Conservation (phyloP, 805 yeast genomes). For the Yamadazyma takamatsuzukensis region DNA sequence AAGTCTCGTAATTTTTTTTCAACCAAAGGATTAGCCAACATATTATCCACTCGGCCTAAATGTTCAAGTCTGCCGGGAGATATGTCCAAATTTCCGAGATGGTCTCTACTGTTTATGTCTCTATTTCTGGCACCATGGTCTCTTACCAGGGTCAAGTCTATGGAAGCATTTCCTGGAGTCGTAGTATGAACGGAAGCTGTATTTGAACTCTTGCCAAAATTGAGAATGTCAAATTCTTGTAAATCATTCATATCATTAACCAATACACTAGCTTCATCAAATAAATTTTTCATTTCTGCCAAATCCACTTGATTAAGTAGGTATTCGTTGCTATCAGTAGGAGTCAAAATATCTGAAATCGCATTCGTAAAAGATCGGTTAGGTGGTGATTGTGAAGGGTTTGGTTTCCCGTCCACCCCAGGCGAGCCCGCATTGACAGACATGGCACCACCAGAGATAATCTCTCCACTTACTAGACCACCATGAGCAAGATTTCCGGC, state of each 20-base stretch:
- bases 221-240: conserved; percentile 12
- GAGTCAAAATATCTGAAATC: conserved; percentile 13
- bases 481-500: no score
- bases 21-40: conserved; percentile 2
- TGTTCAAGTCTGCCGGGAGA: no score
- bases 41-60: not conserved
- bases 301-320: conserved; percentile 5
- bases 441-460: not conserved
- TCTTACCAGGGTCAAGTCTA: not conserved
- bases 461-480: not conserved
- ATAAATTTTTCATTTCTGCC: conserved; percentile 16
- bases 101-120: no score
- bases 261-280: conserved; percentile 31
- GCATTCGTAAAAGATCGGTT: conserved; percentile 12
- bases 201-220: conserved; percentile 1
- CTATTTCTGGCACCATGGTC: no score
- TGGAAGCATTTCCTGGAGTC: not conserved
- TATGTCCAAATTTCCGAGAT: no score
- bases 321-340: conserved; percentile 6
- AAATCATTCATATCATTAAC: conserved; percentile 30
- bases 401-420: not conserved
- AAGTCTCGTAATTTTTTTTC: conserved; percentile 4
- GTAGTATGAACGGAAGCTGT: not conserved
- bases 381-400: not conserved
- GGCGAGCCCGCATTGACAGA: not conserved